Evolutionary conservation across 495 filamentous ascomycete genomes (phyloP), one percentile per base, ranked within the genome.

Genomic region (Lepraria neglecta): DNA sequence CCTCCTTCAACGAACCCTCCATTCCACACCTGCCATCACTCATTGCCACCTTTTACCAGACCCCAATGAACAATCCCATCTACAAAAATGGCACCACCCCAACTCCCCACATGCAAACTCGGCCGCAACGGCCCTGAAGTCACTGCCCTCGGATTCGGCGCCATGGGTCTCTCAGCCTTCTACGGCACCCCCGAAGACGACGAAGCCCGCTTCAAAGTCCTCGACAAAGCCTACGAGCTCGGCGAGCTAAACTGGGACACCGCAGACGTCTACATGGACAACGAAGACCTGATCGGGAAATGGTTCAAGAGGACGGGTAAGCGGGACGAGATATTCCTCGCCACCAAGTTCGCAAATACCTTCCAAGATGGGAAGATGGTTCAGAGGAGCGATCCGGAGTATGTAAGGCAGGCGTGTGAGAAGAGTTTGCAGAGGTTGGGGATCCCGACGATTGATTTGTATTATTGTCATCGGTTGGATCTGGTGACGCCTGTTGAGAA

Each of bases 241-340:
- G 86, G 85, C 2, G 71, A 77, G 42, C 78, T 64, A 0, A 80
- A 81, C 58, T 87, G 85, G 85, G 85, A 88, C 65, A 78, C 74
- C 15, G 78, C 84, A 28, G 79, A 87, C 58, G 65, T 78, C 35
- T 79, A 77, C 53, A 65, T 64, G 15, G 71, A 74, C 50, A 70
- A 56, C 28, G 77, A 79, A 53, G 74, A 75, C 11, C 48, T 70
- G 38, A 59, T 70, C 51, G 66, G 67, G 27, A 70, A 70, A 55
- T 70, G 82, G 83, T 80, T 85, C 65, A 69, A 72, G 11, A 70
- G 69, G 10, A 76, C 80, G 0, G 80, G 76, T 21, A 82, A 82
- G 61, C 70, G 81, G 0, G 61, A 75, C 17, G 71, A 82, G 0
- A 80, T 85, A 58, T 83, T 85, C 70, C 67, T 84, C 11, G 76